phyloP scores from a whole-genome alignment of 2,329 filamentous ascomycete genomes.

The Tolypocladium ophioglossoides region DNA sequence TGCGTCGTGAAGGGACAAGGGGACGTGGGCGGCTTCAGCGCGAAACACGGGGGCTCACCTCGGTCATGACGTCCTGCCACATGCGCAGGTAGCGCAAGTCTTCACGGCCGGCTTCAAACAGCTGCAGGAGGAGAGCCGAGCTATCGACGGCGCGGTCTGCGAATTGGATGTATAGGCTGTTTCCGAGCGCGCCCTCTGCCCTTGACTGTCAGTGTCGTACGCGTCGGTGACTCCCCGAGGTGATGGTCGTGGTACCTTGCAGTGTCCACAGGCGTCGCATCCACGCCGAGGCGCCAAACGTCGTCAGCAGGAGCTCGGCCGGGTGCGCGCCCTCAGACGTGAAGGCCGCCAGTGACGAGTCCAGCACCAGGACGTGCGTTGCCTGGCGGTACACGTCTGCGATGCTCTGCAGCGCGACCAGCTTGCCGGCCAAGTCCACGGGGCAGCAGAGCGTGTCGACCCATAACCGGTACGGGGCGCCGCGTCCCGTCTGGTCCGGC shows the following conservation, averaged over 20 bases:
- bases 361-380: conserved; percentile 20
- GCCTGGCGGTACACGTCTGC: conserved; percentile 21
- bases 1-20: too few species aligned
- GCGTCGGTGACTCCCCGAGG: too few species aligned
- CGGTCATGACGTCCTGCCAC: conserved; percentile 10
- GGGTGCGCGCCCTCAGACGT: conserved; percentile 4
- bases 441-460: conserved; percentile 25
- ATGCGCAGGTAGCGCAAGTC: conserved; percentile 9
- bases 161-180: conserved; percentile 22
- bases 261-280: conserved; percentile 29
- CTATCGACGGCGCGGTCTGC: conserved; percentile 14
- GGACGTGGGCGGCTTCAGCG: not conserved
- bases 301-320: conserved; percentile 17
- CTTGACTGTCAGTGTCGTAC: not conserved
- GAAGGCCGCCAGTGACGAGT: conserved; percentile 17
- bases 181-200: conserved; percentile 20
- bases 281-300: conserved; percentile 23
- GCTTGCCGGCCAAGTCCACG: conserved; percentile 11
- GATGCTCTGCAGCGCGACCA: conserved; percentile 21
- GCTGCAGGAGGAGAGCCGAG: conserved; percentile 4
- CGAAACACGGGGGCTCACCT: conserved; percentile 2
- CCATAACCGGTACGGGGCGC: conserved; percentile 15
- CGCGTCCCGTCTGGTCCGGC: not conserved
- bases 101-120: conserved; percentile 3
- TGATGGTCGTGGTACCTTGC: conserved; percentile 11